Evolutionary conservation across 2,329 filamentous ascomycete genomes (phyloP), one percentile per base, ranked within the genome.

Genomic region (Fusarium ramigenum): DNA sequence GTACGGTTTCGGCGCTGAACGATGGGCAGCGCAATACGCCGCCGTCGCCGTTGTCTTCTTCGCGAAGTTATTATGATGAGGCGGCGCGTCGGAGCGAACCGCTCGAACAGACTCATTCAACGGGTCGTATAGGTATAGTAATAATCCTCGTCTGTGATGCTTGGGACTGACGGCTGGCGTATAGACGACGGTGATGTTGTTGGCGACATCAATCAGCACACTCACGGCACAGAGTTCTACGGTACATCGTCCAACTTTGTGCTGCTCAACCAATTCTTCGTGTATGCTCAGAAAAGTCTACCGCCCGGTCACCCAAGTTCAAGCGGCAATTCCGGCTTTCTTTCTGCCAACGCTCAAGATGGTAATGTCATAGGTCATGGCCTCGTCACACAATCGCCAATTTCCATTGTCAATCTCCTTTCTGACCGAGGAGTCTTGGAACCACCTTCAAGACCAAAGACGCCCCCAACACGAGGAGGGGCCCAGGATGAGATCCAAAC

Each of bases 231-330:
- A 6, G 60, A 62, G 32, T 62, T 59, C 39, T 62, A 62, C 19
- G 60, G 60, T 2, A 62, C 60, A 15, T 62, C 60, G 4, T 62
- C 60, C 16, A 62, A 62, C 21, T 62, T 62, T 44, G 60, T 62
- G 2, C 40, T 62, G 1, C 60, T 62, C 14, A 62, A 62, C 16
- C 60, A 62, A 25, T 62, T 62, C n/a, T 62, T 62, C 18, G 23
- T 59, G 5, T 62, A 62, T 25, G 60, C 60, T 11, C 60, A 62
- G 21, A 58, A 62, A 21, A 44, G 46, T 14, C n/a, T 62, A 11
- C 60, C 52, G 14, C 32, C 50, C 3, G 21, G 52, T 6, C 16
- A 57, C 7, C n/a, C 50, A 23, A 42, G 9, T 14, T 32, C 40
- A 2, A 37, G 4, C 7, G 37, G 28, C 8, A 19, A 39, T 8